Percentiles rank a stretch among this genome's conserved stretches.
phyloP scores from a whole-genome alignment of 257 asterid species.

The Solanum lycopersicoides region DNA sequence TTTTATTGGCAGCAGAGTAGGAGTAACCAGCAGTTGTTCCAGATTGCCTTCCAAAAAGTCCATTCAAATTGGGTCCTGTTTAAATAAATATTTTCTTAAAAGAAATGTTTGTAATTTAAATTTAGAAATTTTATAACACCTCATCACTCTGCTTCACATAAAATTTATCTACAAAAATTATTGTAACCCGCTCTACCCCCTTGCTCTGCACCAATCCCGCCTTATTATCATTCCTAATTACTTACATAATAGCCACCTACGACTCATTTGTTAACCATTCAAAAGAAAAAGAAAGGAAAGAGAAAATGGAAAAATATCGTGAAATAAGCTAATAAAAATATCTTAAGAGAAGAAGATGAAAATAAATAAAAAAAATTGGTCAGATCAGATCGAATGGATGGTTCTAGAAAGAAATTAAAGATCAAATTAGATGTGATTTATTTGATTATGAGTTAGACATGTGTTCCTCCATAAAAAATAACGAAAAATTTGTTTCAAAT shows the following conservation, averaged over 20 bases:
- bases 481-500: not conserved
- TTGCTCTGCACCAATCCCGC: too few species aligned
- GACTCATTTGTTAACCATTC: too few species aligned
- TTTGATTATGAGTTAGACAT: not conserved
- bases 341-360: not conserved
- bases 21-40: conserved; percentile 88
- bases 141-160: not conserved
- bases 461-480: not conserved
- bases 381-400: not conserved
- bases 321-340: too few species aligned
- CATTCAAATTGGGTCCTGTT: conserved; percentile 88
- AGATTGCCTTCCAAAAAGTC: conserved; percentile 88
- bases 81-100: not conserved
- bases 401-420: too few species aligned
- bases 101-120: too few species aligned
- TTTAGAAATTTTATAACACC: not conserved
- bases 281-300: too few species aligned
- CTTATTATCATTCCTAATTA: not conserved
- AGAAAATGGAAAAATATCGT: too few species aligned
- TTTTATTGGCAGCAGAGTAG: conserved; percentile 83
- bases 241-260: not conserved
- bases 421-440: too few species aligned
- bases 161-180: not conserved
- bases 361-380: too few species aligned
- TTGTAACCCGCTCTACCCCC: not conserved